Base-by-base conservation (phyloP, 78 protist genomes). In the Pigoraptor vietnamica region DNA sequence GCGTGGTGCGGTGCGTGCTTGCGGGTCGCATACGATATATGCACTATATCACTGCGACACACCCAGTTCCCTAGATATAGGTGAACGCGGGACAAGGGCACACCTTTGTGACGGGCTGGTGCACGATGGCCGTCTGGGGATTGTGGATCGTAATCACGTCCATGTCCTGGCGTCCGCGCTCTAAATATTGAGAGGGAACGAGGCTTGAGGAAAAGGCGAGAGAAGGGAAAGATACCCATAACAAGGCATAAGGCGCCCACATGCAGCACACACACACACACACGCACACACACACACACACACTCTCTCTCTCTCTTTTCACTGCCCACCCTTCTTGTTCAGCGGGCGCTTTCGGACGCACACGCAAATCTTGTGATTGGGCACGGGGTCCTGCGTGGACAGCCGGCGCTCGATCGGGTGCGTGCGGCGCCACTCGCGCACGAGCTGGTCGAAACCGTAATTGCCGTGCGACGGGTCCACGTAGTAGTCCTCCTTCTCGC, bases 281-380 rank as follows among this genome's bases (percentile, higher is more conserved):
- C 33, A 81, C 86, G 67, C 67, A 48, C 67, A 48, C 67, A 48
- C 6, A 48, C 6, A 48, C 67, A 48, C 67, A 48, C 6, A n/a
- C n/a, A n/a, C n/a, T n/a, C n/a, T n/a, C n/a, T n/a, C n/a, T n/a
- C n/a, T n/a, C n/a, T n/a, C n/a, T n/a, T n/a, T n/a, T n/a, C n/a
- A n/a, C n/a, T n/a, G n/a, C 33, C 35, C 86, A 81, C 86, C 99
- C 39, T 86, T 89, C n/a, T 88, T n/a, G 24, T 89, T 90, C 39
- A 98, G 89, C 24, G 99, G 99, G 36, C 99, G 94, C 92, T 97
- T 98, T 87, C 99, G 94, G 24, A 98, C 98, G 88, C 96, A 96
- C 32, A 97, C 98, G 29, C 95, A 90, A n/a, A 97, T 96, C 34
- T 91, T 91, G 34, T 19, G 34, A 0, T 21, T 87, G 56, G 19